These are phyloP conservation scores for Trametes villosa DNA, from an alignment of 768 basidiomycete species.

Conservation along the genomic window DNA sequence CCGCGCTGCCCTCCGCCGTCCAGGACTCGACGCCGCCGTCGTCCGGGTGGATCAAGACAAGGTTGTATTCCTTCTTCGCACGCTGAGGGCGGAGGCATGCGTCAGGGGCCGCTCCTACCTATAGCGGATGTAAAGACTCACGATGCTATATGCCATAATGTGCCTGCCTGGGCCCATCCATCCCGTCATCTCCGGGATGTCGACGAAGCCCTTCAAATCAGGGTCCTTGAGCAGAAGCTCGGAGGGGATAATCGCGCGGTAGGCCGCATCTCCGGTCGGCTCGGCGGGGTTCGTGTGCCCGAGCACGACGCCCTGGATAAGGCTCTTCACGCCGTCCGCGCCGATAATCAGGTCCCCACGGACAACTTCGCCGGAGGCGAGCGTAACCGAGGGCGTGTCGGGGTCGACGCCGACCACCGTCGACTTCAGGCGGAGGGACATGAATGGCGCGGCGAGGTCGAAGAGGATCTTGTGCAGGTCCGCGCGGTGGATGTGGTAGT, in stretches of 20 bases:
- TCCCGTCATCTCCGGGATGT: conserved; percentile 53
- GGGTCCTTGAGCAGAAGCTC: conserved; percentile 52
- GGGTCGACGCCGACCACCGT: conserved; percentile 38
- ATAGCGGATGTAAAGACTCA: conserved; percentile 29
- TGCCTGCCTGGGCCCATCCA: conserved; percentile 63
- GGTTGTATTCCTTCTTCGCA: conserved; percentile 40
- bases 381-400: conserved; percentile 40
- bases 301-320: conserved; percentile 53
- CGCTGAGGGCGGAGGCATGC: conserved; percentile 26
- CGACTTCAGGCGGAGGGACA: conserved; percentile 39
- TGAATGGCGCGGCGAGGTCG: conserved; percentile 38
- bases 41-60: conserved; percentile 44
- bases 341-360: conserved; percentile 43
- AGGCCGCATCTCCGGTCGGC: conserved; percentile 67
- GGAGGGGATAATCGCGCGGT: conserved; percentile 56
- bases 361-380: conserved; percentile 41
- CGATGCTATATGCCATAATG: conserved; percentile 50
- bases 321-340: conserved; percentile 52
- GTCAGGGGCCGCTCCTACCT: neutral
- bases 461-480: conserved; percentile 47
- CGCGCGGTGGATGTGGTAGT: conserved; percentile 48
- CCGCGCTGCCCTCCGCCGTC: conserved; percentile 47
- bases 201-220: conserved; percentile 53
- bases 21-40: conserved; percentile 47
- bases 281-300: conserved; percentile 45